Conservation (phyloP, 805 yeast species). For the Wickerhamomyces ciferrii region DNA sequence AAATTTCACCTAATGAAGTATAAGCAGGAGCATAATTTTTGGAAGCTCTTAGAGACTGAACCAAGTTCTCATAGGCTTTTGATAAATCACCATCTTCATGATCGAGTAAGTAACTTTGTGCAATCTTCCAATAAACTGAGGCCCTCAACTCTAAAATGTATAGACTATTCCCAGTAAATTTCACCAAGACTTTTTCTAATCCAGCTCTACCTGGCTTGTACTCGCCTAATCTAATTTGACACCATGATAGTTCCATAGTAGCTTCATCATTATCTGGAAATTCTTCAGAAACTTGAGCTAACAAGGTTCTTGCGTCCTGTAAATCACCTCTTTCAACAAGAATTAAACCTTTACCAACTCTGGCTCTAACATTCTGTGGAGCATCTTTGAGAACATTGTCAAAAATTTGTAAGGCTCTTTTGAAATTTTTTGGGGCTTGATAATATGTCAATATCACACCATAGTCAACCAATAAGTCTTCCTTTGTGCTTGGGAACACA, state of each 20-base stretch:
- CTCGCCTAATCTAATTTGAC: slow-evolving; percentile 51
- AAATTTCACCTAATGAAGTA: slow-evolving; percentile 76
- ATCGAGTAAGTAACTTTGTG: slow-evolving; percentile 48
- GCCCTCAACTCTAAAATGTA: slow-evolving; percentile 55
- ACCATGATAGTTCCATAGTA: slow-evolving; percentile 72
- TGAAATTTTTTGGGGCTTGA: slow-evolving; percentile 87
- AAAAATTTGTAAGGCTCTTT: slow-evolving; percentile 67
- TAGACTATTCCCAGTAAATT: slow-evolving; percentile 45
- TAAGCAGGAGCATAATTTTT: slow-evolving; percentile 73
- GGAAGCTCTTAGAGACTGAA: slow-evolving; percentile 57
- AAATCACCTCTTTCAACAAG: slow-evolving; percentile 59
- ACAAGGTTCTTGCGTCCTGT: slow-evolving; percentile 45
- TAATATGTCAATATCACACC: slow-evolving; percentile 78
- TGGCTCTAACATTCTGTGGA: slow-evolving; percentile 51
- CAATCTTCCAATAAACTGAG: slow-evolving; percentile 63
- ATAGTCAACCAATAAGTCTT: slow-evolving; percentile 55
- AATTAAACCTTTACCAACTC: slow-evolving; percentile 79
- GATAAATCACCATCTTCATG: slow-evolving; percentile 21
- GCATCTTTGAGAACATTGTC: slow-evolving; percentile 48
- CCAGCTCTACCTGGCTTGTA: slow-evolving; percentile 45
- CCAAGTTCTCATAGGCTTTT: slow-evolving; percentile 53
- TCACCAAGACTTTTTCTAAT: slow-evolving; percentile 28
- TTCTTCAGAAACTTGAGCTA: slow-evolving; percentile 43
- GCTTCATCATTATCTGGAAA: slow-evolving; percentile 56
- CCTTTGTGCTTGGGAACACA: slow-evolving; percentile 44